A percentile compares a stretch with the other conserved stretches of the same genome.
Conservation (phyloP, 2,329 filamentous ascomycete species). For the Helotiales sp. region DNA sequence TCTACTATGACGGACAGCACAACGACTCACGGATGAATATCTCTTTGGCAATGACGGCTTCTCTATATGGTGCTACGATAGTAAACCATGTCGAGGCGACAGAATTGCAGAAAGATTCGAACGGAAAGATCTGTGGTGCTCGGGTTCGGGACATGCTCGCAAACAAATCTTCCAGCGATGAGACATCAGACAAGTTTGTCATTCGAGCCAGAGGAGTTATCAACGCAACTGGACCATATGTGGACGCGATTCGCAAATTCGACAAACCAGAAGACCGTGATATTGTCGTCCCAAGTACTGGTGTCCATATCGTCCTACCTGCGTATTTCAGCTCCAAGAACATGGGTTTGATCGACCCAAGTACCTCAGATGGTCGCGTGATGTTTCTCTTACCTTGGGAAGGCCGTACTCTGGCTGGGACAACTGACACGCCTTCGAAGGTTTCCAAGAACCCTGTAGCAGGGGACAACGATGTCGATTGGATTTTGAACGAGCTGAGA, state of each 20-base stretch:
- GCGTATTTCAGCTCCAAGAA: neutral
- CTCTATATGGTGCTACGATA: neutral
- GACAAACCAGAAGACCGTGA: neutral
- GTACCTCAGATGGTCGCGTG: neutral
- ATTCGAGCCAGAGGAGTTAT: neutral
- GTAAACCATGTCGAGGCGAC: neutral
- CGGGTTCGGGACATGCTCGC: neutral
- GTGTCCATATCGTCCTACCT: neutral
- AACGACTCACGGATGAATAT: slow-evolving; percentile 7
- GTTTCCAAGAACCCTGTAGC: neutral
- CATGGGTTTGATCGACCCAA: neutral
- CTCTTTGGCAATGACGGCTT: neutral
- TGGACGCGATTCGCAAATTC: neutral
- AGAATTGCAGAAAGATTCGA: neutral
- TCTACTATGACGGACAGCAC: neutral
- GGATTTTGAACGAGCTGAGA: slow-evolving; percentile 4
- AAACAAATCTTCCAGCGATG: neutral
- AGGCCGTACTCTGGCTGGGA: neutral
- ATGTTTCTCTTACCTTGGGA: neutral
- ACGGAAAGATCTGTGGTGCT: neutral
- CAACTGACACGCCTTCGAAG: neutral
- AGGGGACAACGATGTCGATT: neutral
- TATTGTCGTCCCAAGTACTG: neutral
- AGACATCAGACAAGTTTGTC: neutral
- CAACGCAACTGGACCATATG: slow-evolving; percentile 1